These are phyloP conservation scores for Tetrapisispora phaffii DNA, from an alignment of 805 yeast genomes.

Conservation along the genomic window DNA sequence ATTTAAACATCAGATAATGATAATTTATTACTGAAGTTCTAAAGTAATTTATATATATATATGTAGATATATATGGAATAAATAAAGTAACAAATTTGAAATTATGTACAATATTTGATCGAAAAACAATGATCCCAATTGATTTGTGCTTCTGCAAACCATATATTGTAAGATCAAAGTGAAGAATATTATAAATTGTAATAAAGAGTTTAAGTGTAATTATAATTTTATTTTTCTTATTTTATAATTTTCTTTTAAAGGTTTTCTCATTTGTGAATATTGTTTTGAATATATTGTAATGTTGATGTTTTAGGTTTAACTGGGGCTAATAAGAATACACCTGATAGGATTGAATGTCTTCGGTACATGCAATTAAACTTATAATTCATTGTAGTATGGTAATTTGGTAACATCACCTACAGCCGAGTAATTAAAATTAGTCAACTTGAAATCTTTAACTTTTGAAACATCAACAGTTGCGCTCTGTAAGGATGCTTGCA, in stretches of 20 bases:
- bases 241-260: neutral
- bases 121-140: neutral
- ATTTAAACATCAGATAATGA: neutral
- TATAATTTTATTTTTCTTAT: neutral
- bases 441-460: slow-evolving; percentile 38
- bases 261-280: no score
- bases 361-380: slow-evolving; percentile 27
- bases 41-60: neutral
- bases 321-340: no score
- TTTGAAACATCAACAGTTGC: slow-evolving; percentile 30
- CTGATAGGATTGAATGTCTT: no score
- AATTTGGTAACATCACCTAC: slow-evolving; percentile 79
- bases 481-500: slow-evolving; percentile 36
- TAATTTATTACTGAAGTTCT: neutral
- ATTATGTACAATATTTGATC: neutral
- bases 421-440: slow-evolving; percentile 74
- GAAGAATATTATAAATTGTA: slow-evolving; percentile 3
- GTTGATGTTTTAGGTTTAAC: no score
- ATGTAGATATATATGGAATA: neutral
- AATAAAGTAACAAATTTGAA: slow-evolving; percentile 1
- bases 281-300: no score
- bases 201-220: neutral
- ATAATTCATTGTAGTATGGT: slow-evolving; percentile 86
- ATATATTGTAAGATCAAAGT: neutral
- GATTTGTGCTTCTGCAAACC: neutral